Evolutionary conservation across 495 filamentous ascomycete genomes (phyloP), one percentile per base, ranked within the genome.

Genomic region (Talaromyces borbonicus): DNA sequence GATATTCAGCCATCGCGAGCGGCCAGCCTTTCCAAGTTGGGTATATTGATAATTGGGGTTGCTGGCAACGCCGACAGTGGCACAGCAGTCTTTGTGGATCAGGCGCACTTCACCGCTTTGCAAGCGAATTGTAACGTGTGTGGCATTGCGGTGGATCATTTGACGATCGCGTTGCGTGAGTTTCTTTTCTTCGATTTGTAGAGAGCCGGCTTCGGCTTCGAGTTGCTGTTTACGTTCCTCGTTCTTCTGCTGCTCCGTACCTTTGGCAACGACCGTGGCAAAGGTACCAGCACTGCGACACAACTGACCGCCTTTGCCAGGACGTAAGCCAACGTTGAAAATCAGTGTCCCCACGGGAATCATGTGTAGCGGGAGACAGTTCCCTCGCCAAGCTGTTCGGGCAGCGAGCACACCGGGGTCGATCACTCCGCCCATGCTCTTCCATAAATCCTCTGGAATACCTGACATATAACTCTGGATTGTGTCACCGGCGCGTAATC

Each of bases 401-500:
- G 92, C 84, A 4, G 92, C 93, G 37, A 98, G 62, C 58, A 98
- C 85, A 79, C 92, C 93, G 15, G 89, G 88, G 71, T 97, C 92
- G 19, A 92, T 73, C 23, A 78, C 68, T 24, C 92, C 90, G 29
- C 92, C 92, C 87, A 97, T 93, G 57, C 81, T 87, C 14, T 80
- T 77, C 62, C 95, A 72, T 42, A 98, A 63, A 32, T 90, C 81
- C 31, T 80, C 67, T 9, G 92, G 92, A 49, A 98, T 88, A 42
- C 92, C 92, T 9, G 82, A 62, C 56, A 89, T 78, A 63, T 89
- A 98, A 57, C 86, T 93, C 67, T 97, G 79, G 16, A 98, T 81
- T 11, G 82, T 75, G 60, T 98, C 93, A 15, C 93, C 93, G 5
- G 83, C 86, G 42, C 90, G 74, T 83, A 94, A 84, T 20, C 92